These are phyloP conservation scores for Coelastrella sp. DNA, from an alignment of 139 green algal species.

Conservation along the genomic window DNA sequence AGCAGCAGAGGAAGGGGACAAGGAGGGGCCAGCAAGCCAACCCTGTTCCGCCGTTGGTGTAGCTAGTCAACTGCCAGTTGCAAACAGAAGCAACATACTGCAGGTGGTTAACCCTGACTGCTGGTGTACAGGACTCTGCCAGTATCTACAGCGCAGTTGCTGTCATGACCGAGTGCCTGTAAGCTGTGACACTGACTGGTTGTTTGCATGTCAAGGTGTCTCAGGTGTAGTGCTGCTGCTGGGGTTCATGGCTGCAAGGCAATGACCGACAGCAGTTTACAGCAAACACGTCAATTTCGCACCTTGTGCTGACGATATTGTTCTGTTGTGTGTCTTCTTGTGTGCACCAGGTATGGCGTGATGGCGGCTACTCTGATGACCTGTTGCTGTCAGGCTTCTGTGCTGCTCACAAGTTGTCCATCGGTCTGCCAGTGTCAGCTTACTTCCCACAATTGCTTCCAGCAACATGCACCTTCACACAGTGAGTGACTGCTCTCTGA, in stretches of 20 bases:
- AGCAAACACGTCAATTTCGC: neutral
- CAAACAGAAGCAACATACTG: slow-evolving; percentile 55
- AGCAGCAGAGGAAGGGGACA: neutral
- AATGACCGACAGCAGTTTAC: neutral
- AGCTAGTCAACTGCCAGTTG: neutral
- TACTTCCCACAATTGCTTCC: slow-evolving; percentile 41
- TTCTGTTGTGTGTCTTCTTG: neutral
- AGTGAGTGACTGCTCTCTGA: slow-evolving; percentile 17
- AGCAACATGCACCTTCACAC: neutral
- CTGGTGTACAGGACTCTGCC: neutral
- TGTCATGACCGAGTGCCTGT: neutral
- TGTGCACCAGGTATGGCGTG: slow-evolving; percentile 63
- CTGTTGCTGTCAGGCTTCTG: slow-evolving; percentile 84
- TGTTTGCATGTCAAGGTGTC: no score
- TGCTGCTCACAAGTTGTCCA: slow-evolving; percentile 59
- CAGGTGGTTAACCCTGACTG: slow-evolving; percentile 47
- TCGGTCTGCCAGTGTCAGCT: slow-evolving; percentile 67
- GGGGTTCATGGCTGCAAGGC: no score
- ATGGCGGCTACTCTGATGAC: slow-evolving; percentile 94
- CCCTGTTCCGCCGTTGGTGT: neutral
- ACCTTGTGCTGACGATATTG: no score
- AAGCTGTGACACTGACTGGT: neutral
- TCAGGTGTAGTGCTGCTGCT: no score
- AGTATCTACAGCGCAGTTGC: neutral
- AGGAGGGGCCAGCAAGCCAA: neutral